These are phyloP conservation scores for Chrysanthemum makinoi DNA, from an alignment of 129 eudicot species.

Conservation along the genomic window DNA sequence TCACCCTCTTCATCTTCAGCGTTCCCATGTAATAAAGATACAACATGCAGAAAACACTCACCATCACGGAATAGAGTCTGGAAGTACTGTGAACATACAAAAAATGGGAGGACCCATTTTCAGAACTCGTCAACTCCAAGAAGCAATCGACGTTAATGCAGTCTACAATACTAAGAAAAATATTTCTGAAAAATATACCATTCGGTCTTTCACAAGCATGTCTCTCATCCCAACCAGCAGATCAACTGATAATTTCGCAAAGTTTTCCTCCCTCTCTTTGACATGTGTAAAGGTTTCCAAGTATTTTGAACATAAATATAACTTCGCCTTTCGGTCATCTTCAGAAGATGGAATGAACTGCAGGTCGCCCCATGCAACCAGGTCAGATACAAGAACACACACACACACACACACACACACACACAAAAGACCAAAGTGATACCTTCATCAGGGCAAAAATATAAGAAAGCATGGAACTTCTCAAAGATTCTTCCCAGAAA, in stretches of 20 bases:
- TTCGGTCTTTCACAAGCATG: slow-evolving; percentile 58
- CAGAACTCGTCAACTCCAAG: not conserved
- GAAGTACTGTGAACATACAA: slow-evolving; percentile 57
- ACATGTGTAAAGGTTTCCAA: slow-evolving; percentile 86
- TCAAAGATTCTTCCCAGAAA: slow-evolving; percentile 84
- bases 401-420: slow-evolving; percentile 4
- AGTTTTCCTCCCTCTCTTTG: slow-evolving; percentile 72
- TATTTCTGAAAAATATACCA: slow-evolving; percentile 47
- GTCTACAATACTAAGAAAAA: slow-evolving; percentile 15
- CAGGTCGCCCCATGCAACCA: slow-evolving; percentile 29
- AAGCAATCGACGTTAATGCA: slow-evolving; percentile 6
- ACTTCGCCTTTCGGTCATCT: slow-evolving; percentile 68
- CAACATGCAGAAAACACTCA: slow-evolving; percentile 92
- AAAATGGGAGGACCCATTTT: slow-evolving; percentile 25
- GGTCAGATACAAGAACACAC: slow-evolving; percentile 19
- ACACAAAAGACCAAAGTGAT: slow-evolving; percentile 17
- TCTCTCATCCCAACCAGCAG: slow-evolving; percentile 85
- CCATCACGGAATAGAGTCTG: slow-evolving; percentile 88
- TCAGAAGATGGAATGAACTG: slow-evolving; percentile 68
- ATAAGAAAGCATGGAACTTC: slow-evolving; percentile 69
- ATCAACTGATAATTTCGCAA: slow-evolving; percentile 70
- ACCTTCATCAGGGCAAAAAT: slow-evolving; percentile 96
- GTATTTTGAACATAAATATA: slow-evolving; percentile 85
- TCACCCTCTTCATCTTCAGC: slow-evolving; percentile 72
- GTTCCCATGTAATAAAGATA: slow-evolving; percentile 83